Evolutionary conservation across 73 alveolate genomes (phyloP), one percentile per base, ranked within the genome.

Genomic region (Paramecium sexaurelia): DNA sequence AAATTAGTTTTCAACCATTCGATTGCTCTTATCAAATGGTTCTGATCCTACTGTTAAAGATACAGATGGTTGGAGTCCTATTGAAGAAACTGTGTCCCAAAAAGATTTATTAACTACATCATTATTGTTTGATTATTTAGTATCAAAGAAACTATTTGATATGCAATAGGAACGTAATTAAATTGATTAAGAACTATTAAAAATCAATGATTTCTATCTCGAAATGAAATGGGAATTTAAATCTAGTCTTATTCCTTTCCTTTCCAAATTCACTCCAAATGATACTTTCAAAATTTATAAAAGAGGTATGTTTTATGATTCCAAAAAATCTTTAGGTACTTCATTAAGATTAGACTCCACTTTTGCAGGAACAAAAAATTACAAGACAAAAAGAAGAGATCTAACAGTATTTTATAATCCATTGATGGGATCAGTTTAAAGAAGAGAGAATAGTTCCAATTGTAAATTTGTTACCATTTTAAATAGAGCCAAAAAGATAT

Each of bases 221-320:
- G 99, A 97, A 66, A 75, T 97, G 66, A 95, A 96, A 37, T 97
- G 99, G 98, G 97, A 97, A 86, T 97, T 97, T 51, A 61, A 92
- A n/a, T 69, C 95, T 22, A 89, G 75, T 15, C 17, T 97, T 55
- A 96, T 96, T 11, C 99, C 99, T 1, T 95, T 96, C 39, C 47
- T 96, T 9, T 85, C 95, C 7, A 96, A 94, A 75, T 39, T 96
- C 0, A 96, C 98, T 45, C 99, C 99, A 0, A 88, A 84, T 41
- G 99, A 96, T 73, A 92, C 96, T 26, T 95, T 84, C 69, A 92
- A 95, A 71, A 95, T 96, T 5, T 96, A 98, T 97, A 96, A 96
- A 56, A 85, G 92, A 55, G 97, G 98, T 13, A 69, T 71, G n/a
- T 1, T 3, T 10, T 26, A 90, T 45, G 45, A 94, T 8, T 96